These are phyloP conservation scores for Rehmannia glutinosa DNA, from an alignment of 257 asterid genomes.

Conservation along the genomic window DNA sequence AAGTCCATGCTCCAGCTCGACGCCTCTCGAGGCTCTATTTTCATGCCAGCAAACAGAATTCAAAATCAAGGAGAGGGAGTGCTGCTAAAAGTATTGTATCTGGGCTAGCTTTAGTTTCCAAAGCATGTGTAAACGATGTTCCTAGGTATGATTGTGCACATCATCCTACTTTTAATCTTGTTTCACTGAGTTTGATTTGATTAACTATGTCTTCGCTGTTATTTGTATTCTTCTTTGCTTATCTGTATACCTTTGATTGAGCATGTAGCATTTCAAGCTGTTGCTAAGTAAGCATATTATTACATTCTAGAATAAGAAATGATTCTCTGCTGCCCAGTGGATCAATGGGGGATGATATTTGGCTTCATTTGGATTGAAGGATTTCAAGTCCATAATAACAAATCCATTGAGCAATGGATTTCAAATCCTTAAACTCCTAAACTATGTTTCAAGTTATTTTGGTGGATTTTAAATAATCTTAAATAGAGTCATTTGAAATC, in stretches of 20 bases:
- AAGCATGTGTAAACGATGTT: slow-evolving; percentile 87
- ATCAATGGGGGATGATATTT: neutral
- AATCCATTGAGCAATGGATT: no score
- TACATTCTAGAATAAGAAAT: neutral
- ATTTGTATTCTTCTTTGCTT: neutral
- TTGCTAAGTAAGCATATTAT: neutral
- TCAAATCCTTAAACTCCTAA: no score
- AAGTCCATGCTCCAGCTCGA: slow-evolving; percentile 89
- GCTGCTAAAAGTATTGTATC: slow-evolving; percentile 70
- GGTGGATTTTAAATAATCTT: no score
- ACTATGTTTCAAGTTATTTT: no score
- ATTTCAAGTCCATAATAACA: no score
- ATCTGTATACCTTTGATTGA: neutral
- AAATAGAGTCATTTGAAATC: no score
- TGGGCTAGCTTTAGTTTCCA: slow-evolving; percentile 67
- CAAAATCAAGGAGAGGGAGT: slow-evolving; percentile 41
- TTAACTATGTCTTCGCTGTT: neutral
- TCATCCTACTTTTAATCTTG: neutral
- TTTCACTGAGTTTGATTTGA: neutral
- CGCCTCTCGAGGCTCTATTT: slow-evolving; percentile 77
- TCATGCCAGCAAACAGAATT: slow-evolving; percentile 48
- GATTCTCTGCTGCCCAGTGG: neutral
- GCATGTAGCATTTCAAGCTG: neutral
- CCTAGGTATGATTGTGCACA: slow-evolving; percentile 50
- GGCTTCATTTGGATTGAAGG: no score